Conservation (phyloP, 2,329 filamentous ascomycete species). For the Hypoxylon sp. region DNA sequence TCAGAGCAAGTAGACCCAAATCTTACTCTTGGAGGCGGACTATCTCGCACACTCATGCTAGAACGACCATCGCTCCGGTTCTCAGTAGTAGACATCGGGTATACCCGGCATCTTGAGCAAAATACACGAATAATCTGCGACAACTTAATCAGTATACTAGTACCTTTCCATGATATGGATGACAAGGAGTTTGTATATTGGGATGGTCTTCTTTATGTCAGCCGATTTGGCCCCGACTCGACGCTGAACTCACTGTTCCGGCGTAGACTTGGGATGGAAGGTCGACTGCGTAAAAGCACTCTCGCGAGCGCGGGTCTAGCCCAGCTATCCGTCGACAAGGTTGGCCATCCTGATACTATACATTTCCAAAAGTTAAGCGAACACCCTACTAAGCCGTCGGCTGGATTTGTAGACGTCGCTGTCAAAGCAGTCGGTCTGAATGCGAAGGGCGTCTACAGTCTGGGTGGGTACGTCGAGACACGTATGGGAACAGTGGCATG, state of each 20-base stretch:
- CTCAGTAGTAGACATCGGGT: conserved; percentile 32
- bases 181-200: conserved; percentile 42
- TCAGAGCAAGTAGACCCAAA: conserved; percentile 24
- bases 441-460: conserved; percentile 49
- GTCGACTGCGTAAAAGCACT: neutral
- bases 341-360: conserved; percentile 41
- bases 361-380: conserved; percentile 43
- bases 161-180: conserved; percentile 16
- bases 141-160: conserved; percentile 3
- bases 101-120: neutral
- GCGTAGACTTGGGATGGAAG: conserved; percentile 11
- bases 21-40: conserved; percentile 33
- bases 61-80: conserved; percentile 41
- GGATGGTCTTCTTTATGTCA: conserved; percentile 39
- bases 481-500: conserved; percentile 30
- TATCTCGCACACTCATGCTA: conserved; percentile 43
- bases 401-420: conserved; percentile 29
- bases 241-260: conserved; percentile 45
- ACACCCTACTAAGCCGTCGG: neutral
- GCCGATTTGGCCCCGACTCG: conserved; percentile 46
- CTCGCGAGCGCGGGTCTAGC: conserved; percentile 23
- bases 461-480: conserved; percentile 51
- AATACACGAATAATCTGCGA: conserved; percentile 2
- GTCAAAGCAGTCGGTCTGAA: conserved; percentile 45
- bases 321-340: conserved; percentile 28